Percentiles rank a stretch among this genome's conserved stretches.
phyloP scores from a whole-genome alignment of 768 basidiomycete genomes.

The Gloeopeniophorella convolvens region DNA sequence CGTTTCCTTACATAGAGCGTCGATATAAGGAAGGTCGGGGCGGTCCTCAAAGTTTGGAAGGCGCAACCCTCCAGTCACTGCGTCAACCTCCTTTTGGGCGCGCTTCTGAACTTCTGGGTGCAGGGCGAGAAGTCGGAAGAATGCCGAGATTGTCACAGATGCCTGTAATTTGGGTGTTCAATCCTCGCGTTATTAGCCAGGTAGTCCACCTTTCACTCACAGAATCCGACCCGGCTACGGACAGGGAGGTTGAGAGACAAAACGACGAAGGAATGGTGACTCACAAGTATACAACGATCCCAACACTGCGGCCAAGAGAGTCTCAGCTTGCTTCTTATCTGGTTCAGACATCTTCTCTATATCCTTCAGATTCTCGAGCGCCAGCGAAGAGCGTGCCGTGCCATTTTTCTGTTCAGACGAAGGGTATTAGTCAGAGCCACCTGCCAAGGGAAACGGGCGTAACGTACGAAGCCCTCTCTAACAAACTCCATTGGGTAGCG shows the following conservation, averaged over 20 bases:
- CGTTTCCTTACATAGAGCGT: slow-evolving; percentile 44
- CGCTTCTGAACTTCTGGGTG: slow-evolving; percentile 28
- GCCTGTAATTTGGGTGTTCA: slow-evolving; percentile 11
- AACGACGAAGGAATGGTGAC: neutral
- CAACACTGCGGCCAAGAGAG: neutral
- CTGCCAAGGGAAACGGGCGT: neutral
- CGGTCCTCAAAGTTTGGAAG: slow-evolving; percentile 52
- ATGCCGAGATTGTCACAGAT: slow-evolving; percentile 24
- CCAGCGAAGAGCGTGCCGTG: slow-evolving; percentile 4
- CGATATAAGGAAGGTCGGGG: slow-evolving; percentile 43
- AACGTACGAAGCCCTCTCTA: slow-evolving; percentile 6
- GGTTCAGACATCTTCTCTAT: slow-evolving; percentile 1
- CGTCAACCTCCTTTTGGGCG: slow-evolving; percentile 59
- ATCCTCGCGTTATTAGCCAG: neutral
- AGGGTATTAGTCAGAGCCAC: neutral
- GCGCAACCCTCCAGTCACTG: slow-evolving; percentile 42
- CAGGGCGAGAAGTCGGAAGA: slow-evolving; percentile 23
- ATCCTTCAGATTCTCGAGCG: slow-evolving; percentile 3
- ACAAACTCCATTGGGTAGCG: slow-evolving; percentile 7
- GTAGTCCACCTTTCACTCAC: neutral
- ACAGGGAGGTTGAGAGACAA: neutral
- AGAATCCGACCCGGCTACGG: slow-evolving; percentile 4
- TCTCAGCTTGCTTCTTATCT: neutral
- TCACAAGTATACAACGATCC: slow-evolving; percentile 10
- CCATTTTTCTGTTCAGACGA: neutral